A percentile compares a stretch with the other conserved stretches of the same genome.
Evolutionary conservation across 129 eudicot genomes (phyloP).

Genomic region (Ambrosia trifida): DNA sequence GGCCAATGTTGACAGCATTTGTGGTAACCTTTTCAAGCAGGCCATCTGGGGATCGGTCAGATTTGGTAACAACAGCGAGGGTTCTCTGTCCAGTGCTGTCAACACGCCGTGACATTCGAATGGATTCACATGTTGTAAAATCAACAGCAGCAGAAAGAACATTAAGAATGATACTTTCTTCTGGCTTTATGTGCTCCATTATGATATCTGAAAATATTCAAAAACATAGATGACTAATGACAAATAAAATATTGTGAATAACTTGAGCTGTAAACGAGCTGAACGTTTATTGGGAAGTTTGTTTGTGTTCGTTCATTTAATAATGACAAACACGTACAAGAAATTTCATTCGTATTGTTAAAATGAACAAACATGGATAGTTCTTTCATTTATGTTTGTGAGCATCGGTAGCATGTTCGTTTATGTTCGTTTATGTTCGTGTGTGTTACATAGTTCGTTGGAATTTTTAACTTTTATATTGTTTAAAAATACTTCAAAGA

Average conservation of each 20-base stretch:
- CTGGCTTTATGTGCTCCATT: constrained; percentile 20
- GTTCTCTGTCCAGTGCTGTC: constrained; percentile 35
- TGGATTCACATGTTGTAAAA: constrained; percentile 38
- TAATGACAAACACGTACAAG: too few relatives aligned
- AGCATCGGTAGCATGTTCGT: too few relatives aligned
- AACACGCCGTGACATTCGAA: constrained; percentile 34
- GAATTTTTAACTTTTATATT: too few relatives aligned
- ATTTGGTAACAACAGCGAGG: constrained; percentile 41
- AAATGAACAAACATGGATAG: too few relatives aligned
- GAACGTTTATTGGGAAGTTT: too few relatives aligned
- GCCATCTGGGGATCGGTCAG: constrained; percentile 33
- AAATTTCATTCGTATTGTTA: too few relatives aligned
- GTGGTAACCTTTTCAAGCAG: constrained; percentile 36
- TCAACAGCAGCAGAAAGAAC: constrained; percentile 37
- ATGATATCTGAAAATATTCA: background rate
- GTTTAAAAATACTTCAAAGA: too few relatives aligned
- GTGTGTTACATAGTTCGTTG: too few relatives aligned
- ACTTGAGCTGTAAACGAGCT: too few relatives aligned
- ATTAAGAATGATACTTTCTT: constrained; percentile 40
- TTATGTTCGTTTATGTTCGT: too few relatives aligned
- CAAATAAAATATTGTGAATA: background rate
- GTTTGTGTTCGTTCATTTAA: too few relatives aligned
- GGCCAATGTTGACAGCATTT: constrained; percentile 44
- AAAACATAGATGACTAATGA: background rate
- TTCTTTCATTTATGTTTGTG: too few relatives aligned